Conservation (phyloP, 805 yeast species). For the Yueomyces sp. region DNA sequence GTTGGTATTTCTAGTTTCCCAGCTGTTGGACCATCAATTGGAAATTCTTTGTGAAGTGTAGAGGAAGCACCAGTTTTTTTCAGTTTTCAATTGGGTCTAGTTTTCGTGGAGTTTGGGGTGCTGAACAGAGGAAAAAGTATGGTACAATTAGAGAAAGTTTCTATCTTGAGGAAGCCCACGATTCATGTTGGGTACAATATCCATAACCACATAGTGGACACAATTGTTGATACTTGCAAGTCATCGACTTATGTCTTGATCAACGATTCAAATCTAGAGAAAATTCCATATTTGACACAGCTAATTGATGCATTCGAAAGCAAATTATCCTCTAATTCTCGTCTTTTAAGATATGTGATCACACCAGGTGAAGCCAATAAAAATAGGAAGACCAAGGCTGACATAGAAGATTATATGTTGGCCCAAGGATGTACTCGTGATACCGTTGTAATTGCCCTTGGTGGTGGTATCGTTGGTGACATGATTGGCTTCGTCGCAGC, state of each 20-base stretch:
- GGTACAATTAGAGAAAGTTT: conserved; percentile 35
- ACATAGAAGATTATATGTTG: conserved; percentile 80
- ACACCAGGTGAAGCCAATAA: conserved; percentile 92
- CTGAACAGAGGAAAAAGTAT: not conserved
- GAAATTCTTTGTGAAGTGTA: no score
- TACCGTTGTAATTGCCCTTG: conserved; percentile 85
- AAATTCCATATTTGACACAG: conserved; percentile 45
- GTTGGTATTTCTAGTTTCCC: no score
- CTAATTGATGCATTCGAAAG: conserved; percentile 32
- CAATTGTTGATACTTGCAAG: conserved; percentile 44
- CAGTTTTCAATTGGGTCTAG: no score
- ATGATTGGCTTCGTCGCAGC: conserved; percentile 99
- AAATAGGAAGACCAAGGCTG: conserved; percentile 78
- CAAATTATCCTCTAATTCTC: conserved; percentile 35
- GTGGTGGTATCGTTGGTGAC: conserved; percentile 98
- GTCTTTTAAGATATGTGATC: conserved; percentile 62
- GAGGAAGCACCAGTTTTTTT: no score
- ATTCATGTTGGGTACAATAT: conserved; percentile 87
- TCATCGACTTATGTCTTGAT: conserved; percentile 89
- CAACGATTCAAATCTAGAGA: conserved; percentile 69
- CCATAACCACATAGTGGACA: conserved; percentile 56
- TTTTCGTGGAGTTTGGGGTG: no score
- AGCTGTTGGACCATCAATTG: no score
- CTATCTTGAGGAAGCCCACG: conserved; percentile 68
- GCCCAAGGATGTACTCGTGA: conserved; percentile 86